phyloP scores from a whole-genome alignment of 192 early-diverging fungal genomes.

The Umbelopsis isabellina region DNA sequence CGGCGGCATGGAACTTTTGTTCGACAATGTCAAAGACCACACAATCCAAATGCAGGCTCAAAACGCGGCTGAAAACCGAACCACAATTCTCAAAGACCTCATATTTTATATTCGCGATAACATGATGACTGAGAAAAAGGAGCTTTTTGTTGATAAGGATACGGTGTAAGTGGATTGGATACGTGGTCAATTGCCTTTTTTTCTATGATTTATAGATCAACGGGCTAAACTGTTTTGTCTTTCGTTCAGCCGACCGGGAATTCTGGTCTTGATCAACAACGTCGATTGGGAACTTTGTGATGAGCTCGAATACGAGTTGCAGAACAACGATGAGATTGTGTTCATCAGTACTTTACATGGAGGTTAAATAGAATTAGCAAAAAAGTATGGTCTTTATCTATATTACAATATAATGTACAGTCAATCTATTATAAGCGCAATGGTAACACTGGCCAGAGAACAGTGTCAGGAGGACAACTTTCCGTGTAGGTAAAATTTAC shows the following conservation, averaged over 20 bases:
- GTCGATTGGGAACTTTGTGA: constrained; percentile 96
- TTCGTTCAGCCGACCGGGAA: constrained; percentile 81
- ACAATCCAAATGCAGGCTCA: constrained; percentile 52
- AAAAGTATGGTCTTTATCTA: neutral
- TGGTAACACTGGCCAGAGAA: constrained; percentile 10
- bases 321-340: constrained; percentile 79
- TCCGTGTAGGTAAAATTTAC: neutral
- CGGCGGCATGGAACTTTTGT: constrained; percentile 93
- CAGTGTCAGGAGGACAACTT: neutral
- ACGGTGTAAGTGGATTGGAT: constrained; percentile 66
- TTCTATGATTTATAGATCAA: too few species aligned
- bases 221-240: neutral
- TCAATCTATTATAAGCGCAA: constrained; percentile 15
- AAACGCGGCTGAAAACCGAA: constrained; percentile 30
- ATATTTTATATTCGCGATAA: constrained; percentile 72
- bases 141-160: constrained; percentile 82
- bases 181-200: neutral
- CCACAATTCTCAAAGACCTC: constrained; percentile 66
- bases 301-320: constrained; percentile 78
- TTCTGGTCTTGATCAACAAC: constrained; percentile 93
- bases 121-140: constrained; percentile 74
- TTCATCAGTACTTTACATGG: constrained; percentile 99
- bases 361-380: constrained; percentile 58
- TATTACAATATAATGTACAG: constrained; percentile 18
- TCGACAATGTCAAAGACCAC: constrained; percentile 72